Percentiles rank a stretch among this genome's conserved stretches.
These are phyloP conservation scores for Aeschynomene evenia DNA, from an alignment of 306 rosid species.

Conservation along the genomic window DNA sequence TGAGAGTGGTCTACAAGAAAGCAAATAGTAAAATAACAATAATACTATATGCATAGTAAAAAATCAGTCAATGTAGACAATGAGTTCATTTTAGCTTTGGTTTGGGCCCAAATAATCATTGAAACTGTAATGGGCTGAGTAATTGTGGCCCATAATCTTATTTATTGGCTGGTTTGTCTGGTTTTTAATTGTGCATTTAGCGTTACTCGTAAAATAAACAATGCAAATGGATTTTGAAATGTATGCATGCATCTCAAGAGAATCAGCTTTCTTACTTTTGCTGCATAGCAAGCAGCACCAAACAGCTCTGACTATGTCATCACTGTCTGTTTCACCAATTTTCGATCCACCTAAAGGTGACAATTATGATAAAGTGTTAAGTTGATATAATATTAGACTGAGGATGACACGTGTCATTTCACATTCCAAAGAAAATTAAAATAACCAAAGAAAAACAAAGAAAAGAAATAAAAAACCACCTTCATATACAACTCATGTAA, in stretches of 20 bases:
- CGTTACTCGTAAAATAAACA: constrained; percentile 35
- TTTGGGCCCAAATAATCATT: too few relatives aligned
- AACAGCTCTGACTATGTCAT: constrained; percentile 76
- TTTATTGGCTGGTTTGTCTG: too few relatives aligned
- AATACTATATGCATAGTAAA: too few relatives aligned
- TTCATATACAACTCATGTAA: neutral
- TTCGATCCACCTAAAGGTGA: constrained; percentile 77
- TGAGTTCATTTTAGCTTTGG: too few relatives aligned
- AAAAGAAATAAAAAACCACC: neutral
- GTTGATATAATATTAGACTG: constrained; percentile 13
- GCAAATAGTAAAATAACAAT: too few relatives aligned
- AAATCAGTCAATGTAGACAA: too few relatives aligned
- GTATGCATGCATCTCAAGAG: neutral
- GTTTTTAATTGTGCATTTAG: too few relatives aligned
- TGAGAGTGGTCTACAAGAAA: constrained; percentile 68
- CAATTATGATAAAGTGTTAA: constrained; percentile 20
- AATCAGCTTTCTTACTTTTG: constrained; percentile 63
- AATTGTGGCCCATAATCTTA: too few relatives aligned
- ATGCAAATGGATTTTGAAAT: constrained; percentile 3
- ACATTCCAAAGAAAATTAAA: neutral
- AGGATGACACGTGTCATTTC: neutral
- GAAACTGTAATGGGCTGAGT: too few relatives aligned
- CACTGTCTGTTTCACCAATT: constrained; percentile 96
- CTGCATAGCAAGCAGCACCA: constrained; percentile 88
- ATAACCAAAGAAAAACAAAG: too few relatives aligned